Evolutionary conservation across 148 eudicot genomes (phyloP), one percentile per base, ranked within the genome.

Genomic region (Spergularia marina): DNA sequence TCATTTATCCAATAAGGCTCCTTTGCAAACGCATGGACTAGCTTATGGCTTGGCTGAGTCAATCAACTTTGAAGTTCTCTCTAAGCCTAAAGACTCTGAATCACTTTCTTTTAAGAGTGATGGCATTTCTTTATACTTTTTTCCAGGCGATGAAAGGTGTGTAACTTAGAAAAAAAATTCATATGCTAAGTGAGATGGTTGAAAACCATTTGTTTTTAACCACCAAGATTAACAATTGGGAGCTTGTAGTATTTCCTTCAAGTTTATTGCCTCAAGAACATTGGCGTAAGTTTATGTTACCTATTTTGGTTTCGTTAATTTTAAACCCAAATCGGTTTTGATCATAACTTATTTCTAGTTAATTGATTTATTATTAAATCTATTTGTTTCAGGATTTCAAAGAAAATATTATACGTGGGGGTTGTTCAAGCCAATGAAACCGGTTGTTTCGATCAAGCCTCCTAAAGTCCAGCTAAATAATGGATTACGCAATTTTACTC

Each of bases 401-500:
- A 70, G 74, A 44, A 77, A 77, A 30, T 70, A 77, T 53, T 77
- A 70, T 61, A 25, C 70, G 39, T 77, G 79, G 79, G 69, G 79
- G 5, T 40, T 77, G 1, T 77, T 77, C 41, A 65, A 69, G 72
- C 54, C 5, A 2, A 63, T 53, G 4, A 36, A 7, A 23, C 0
- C 39, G 36, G 2, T 10, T 10, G 6, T 60, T 18, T 5, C 25
- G 1, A 44, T 6, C 7, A 44, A 44, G 49, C 7, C 10, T 44
- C 7, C 49, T 44, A 2, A 4, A 44, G 7, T 44, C 9, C 8
- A 44, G 10, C 49, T 0, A 44, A 44, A 9, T 6, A 9, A 44
- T 44, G 10, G 36, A 30, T 30, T 44, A 5, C 6, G 49, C 49
- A 44, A 44, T 44, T 44, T 6, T 44, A 44, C 7, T 9, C 49